Evolutionary conservation across 345 rosid species (phyloP).

Genomic region (Fremontodendron californicum): DNA sequence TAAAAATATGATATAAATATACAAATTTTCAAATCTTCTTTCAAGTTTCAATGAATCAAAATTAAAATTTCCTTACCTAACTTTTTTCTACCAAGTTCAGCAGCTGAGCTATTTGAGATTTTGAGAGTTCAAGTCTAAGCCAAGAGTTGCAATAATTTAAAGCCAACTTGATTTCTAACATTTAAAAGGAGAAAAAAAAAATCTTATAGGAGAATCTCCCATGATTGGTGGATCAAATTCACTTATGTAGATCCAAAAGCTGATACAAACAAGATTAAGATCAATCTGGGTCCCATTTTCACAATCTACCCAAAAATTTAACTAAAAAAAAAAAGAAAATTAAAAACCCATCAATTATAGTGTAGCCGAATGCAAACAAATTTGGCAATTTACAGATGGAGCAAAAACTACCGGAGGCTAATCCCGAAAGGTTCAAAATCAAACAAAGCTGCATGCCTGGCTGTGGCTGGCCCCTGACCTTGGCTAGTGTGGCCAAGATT

Average conservation of each 20-base stretch:
- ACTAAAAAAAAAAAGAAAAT: not conserved
- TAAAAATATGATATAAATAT: too few relatives aligned
- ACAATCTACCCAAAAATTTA: not conserved
- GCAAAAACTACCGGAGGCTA: not conserved
- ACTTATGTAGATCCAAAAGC: not conserved
- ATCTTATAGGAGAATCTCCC: not conserved
- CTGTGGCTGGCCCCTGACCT: not conserved
- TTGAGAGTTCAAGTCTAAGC: not conserved
- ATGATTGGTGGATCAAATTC: slow-evolving; percentile 10
- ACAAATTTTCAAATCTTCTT: too few relatives aligned
- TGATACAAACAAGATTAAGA: slow-evolving; percentile 2
- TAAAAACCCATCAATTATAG: not conserved
- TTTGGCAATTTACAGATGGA: not conserved
- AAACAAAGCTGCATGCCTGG: not conserved
- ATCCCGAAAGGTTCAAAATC: not conserved
- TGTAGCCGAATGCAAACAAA: not conserved
- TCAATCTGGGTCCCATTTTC: not conserved
- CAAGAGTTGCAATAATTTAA: not conserved
- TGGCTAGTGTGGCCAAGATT: not conserved
- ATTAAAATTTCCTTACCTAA: not conserved
- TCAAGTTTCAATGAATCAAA: slow-evolving; percentile 3
- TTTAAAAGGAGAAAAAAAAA: not conserved
- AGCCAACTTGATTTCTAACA: not conserved
- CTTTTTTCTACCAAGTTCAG: not conserved
- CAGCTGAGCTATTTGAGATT: not conserved